Conservation (phyloP, 805 yeast genomes). For the Isabelozyma heimii region DNA sequence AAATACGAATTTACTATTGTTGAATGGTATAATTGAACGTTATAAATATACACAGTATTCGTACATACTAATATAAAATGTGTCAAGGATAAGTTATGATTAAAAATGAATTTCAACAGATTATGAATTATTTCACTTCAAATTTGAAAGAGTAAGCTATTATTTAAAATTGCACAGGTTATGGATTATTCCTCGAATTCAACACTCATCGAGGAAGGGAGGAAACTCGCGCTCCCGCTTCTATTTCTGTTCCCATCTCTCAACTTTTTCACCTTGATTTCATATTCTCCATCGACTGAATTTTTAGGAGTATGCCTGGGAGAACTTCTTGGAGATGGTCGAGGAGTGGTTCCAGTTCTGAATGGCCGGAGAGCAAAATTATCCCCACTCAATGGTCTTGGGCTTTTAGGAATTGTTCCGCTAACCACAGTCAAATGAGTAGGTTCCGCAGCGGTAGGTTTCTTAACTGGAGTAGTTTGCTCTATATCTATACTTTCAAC, state of each 20-base stretch:
- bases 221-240: slow-evolving; percentile 19
- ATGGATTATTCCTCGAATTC: slow-evolving; percentile 21
- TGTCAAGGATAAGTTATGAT: no score
- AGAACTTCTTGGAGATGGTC: slow-evolving; percentile 37
- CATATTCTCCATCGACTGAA: slow-evolving; percentile 4
- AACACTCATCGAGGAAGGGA: slow-evolving; percentile 23
- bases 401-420: slow-evolving; percentile 11
- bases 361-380: slow-evolving; percentile 41
- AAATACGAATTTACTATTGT: no score
- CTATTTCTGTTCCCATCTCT: slow-evolving; percentile 9
- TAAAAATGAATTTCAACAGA: no score
- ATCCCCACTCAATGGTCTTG: slow-evolving; percentile 23
- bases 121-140: no score
- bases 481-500: slow-evolving; percentile 6
- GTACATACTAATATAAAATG: no score
- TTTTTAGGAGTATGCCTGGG: slow-evolving; percentile 26
- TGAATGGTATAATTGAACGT: no score
- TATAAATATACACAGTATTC: no score
- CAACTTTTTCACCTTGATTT: background rate
- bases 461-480: background rate
- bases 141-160: background rate
- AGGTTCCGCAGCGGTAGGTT: background rate
- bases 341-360: slow-evolving; percentile 38
- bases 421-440: background rate
- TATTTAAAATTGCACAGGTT: slow-evolving; percentile 2